phyloP scores from a whole-genome alignment of 148 eudicot genomes.

The Camellia lanceoleosa region DNA sequence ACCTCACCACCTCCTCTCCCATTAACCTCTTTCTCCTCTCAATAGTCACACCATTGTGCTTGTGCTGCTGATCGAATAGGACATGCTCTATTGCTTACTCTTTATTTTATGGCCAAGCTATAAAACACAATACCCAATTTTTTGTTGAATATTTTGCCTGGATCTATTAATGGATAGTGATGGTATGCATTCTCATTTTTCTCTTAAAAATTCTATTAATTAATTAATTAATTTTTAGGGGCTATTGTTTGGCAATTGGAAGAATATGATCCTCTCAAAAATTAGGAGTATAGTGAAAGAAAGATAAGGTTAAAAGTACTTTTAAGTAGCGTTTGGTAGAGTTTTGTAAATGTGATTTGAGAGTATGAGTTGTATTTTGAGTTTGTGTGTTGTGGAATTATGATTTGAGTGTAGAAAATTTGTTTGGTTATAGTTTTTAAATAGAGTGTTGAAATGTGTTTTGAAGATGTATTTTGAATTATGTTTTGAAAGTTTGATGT shows the following conservation, averaged over 20 bases:
- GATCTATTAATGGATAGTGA: slow-evolving; percentile 87
- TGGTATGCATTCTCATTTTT: slow-evolving; percentile 36
- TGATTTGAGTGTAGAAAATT: too few species aligned
- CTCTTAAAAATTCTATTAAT: neutral
- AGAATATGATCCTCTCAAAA: neutral
- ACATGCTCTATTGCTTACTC: slow-evolving; percentile 83
- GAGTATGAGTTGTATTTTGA: too few species aligned
- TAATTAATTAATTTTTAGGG: neutral
- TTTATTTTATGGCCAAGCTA: slow-evolving; percentile 78
- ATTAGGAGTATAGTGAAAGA: neutral
- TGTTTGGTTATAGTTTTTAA: too few species aligned
- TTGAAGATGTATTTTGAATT: too few species aligned
- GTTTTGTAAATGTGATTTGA: too few species aligned
- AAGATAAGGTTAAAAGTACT: too few species aligned
- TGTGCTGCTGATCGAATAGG: slow-evolving; percentile 99
- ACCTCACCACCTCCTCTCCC: neutral
- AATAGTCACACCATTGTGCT: slow-evolving; percentile 74
- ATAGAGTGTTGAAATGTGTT: too few species aligned
- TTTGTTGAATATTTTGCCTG: slow-evolving; percentile 95
- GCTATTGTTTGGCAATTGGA: neutral
- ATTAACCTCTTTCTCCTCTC: neutral
- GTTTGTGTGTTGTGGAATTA: too few species aligned
- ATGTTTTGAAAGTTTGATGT: too few species aligned
- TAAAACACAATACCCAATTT: slow-evolving; percentile 95
- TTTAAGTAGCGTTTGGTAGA: too few species aligned